Evolutionary conservation across 371 early-diverging fungal genomes (phyloP), one percentile per base, ranked within the genome.

Genomic region (Mortierella sp.): DNA sequence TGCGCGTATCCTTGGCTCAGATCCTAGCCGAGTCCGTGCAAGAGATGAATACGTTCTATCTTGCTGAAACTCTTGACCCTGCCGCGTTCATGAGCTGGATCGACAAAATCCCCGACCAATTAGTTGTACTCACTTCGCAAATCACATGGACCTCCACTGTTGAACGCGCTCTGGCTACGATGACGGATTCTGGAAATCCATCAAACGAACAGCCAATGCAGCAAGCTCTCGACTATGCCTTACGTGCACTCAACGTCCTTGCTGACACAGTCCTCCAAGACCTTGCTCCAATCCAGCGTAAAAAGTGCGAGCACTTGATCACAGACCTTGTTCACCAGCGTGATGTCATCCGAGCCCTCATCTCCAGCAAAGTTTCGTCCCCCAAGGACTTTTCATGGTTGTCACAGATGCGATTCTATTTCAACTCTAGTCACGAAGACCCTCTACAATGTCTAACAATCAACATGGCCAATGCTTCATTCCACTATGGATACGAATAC

Each of bases 271-370:
- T 99, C 7, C 87, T 98, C 15, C 85, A 91, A 64, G 97, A 98
- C 70, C 85, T 98, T 69, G 84, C 90, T 0, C 83, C 93, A 13
- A 91, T 97, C 64, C 89, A 90, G 65, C 94, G 99, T 66, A 91
- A 93, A 71, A 99, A 98, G 84, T 95, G 97, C 79, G 99, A 99
- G 84, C 96, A 97, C 71, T 83, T 99, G 58, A 96, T 99, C 61
- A 98, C 99, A 2, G 99, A 99, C 82, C 92, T 98, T 42, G 99
- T 99, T 2, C 99, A 99, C 85, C 98, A 99, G 84, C 91, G 98
- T 55, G 99, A 99, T 86, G 93, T 97, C 8, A 89, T 95, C 40
- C 93, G 98, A 55, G 85, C 87, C 53, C 85, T 98, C n/a, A 70
- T 88, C 2, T 83, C 82, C 15, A 81, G 76, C 61, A 86, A 88